Base-by-base conservation (phyloP, 768 basidiomycete genomes). In the Termitomyces sp. region DNA sequence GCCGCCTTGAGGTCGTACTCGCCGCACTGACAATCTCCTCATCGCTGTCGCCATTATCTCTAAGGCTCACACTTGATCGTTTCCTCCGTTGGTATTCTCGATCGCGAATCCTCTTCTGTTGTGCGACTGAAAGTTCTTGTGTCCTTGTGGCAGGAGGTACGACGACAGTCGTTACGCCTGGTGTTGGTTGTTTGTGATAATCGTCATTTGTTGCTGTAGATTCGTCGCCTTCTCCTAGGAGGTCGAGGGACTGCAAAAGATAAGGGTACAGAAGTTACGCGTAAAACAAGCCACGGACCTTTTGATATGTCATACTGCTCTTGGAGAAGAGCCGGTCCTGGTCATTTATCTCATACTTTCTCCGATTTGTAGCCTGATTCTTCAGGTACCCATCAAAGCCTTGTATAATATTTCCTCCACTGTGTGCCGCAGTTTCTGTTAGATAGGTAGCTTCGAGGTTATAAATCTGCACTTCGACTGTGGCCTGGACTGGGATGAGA, bases 311-410 rank as follows among this genome's bases (percentile, higher is more conserved):
- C 32, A 82, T 66, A 63, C 90, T 92, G 72, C 90, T 92, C 58
- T 79, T 87, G 2, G 91, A 91, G 71, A 94, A 94, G 60, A 92
- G 75, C 48, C 92, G 80, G 66, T 94, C 92, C 13, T 80, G 74
- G 57, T 93, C 92, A 60, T 80, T 82, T 57, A 91, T 80, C 62
- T 93, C 90, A 62, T 86, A 83, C 66, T 85, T 86, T 67, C 87
- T 80, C 64, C 90, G 76, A 7, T 80, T 83, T 9, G 80, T 76
- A 0, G 80, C 80, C 58, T 86, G 87, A 64, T 86, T 86, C 71
- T 93, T 94, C 58, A 93, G 81, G 67, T 92, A 94, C 43, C 86
- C 85, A 55, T 93, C 92, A 62, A 93, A 93, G 4, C 92, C 92
- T 64, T 87, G 87, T 38, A 94, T 87, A 54, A 94, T 92, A 63